phyloP scores from a whole-genome alignment of 257 asterid genomes.

The Ilex aquifolium region DNA sequence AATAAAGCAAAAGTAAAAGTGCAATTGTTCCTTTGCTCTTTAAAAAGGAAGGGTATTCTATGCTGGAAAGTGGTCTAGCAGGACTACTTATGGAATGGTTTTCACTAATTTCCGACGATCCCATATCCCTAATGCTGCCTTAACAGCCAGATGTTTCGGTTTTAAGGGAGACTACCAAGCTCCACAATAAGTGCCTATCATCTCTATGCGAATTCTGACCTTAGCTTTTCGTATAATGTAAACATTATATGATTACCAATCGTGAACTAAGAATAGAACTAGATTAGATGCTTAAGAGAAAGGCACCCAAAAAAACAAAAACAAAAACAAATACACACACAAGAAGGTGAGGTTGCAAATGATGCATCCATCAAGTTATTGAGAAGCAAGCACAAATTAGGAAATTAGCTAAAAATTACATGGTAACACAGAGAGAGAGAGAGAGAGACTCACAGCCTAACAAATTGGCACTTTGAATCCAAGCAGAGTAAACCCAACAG shows the following conservation, averaged over 20 bases:
- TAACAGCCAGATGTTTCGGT: not conserved
- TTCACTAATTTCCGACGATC: constrained; percentile 11
- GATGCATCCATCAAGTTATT: too few species aligned
- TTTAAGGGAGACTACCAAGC: not conserved
- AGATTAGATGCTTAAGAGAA: too few species aligned
- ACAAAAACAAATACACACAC: too few species aligned
- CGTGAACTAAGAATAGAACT: not conserved
- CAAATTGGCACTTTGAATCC: too few species aligned
- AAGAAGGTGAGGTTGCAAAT: too few species aligned
- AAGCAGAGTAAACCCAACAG: too few species aligned
- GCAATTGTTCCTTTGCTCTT: constrained; percentile 26
- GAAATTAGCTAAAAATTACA: too few species aligned
- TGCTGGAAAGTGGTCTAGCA: constrained; percentile 32
- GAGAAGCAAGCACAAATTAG: too few species aligned
- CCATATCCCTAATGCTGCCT: not conserved
- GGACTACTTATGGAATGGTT: constrained; percentile 10
- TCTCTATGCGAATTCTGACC: not conserved
- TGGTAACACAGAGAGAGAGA: too few species aligned
- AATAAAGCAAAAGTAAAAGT: constrained; percentile 44
- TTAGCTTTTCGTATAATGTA: not conserved
- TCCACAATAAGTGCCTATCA: not conserved
- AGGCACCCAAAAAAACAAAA: too few species aligned
- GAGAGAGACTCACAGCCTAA: too few species aligned
- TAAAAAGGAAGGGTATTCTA: constrained; percentile 34
- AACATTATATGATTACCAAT: not conserved